Percentiles rank a stretch among this genome's conserved stretches.
These are phyloP conservation scores for Chlamydomonas urium DNA, from an alignment of 139 green algal genomes.

Conservation along the genomic window DNA sequence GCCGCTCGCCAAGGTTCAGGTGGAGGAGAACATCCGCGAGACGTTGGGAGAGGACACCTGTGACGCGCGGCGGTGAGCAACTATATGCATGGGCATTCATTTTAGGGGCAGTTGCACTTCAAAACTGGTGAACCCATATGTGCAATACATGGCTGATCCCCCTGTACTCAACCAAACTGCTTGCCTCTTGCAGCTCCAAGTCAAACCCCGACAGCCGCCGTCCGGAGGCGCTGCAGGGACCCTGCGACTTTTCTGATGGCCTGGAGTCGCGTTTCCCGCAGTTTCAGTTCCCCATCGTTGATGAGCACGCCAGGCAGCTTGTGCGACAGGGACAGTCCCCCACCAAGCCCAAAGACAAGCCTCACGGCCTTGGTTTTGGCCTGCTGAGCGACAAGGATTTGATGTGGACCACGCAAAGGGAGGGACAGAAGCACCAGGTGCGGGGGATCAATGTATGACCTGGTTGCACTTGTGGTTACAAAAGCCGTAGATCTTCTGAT, in stretches of 20 bases:
- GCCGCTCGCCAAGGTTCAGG: conserved; percentile 17
- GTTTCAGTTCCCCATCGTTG: conserved; percentile 29
- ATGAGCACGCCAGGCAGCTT: neutral
- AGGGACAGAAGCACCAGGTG: conserved; percentile 58
- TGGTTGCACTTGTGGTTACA: no score
- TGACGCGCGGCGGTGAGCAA: conserved; percentile 49
- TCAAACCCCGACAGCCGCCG: neutral
- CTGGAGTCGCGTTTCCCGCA: conserved; percentile 41
- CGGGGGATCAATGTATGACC: no score
- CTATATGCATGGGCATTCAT: no score
- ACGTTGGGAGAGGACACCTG: conserved; percentile 65
- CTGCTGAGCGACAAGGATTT: conserved; percentile 48
- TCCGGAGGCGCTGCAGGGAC: conserved; percentile 12
- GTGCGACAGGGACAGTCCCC: no score
- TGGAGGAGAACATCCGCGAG: conserved; percentile 61
- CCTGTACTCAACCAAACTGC: no score
- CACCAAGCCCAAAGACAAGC: neutral
- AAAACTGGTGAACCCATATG: no score
- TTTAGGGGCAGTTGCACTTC: no score
- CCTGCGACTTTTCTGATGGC: conserved; percentile 51
- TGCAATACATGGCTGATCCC: no score
- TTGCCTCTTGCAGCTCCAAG: conserved; percentile 36
- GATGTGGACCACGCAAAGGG: conserved; percentile 55
- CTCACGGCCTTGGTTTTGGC: conserved; percentile 36
- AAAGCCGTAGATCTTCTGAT: no score